Base-by-base conservation (phyloP, 768 basidiomycete species). In the Boletus reticuloceps region DNA sequence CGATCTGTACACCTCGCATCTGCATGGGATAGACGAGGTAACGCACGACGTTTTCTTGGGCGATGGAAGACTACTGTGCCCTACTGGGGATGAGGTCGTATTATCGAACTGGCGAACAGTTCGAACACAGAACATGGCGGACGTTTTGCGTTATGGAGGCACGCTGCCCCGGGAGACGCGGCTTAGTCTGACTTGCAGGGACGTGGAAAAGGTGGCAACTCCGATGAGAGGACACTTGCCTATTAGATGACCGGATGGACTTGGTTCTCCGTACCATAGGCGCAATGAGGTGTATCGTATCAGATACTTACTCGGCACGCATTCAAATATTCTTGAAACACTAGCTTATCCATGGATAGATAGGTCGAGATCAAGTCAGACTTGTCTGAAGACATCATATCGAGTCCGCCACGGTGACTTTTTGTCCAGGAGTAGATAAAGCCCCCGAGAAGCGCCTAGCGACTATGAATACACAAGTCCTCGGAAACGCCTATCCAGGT, bases 131-230 rank as follows among this genome's bases (percentile, higher is more conserved):
- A 66, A 67, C 34, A 68, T 72, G 34, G 66, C 71, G 49, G 69
- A 72, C 40, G 70, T 72, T 11, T 67, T 87, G 47, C 47, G 63
- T 39, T 66, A 72, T 16, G 85, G 85, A n/a, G 82, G 81, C 8
- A 66, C 69, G 29, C 69, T 94, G 53, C 65, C 68, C 58, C 79
- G 94, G 56, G 73, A 74, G 17, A 78, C 78, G 38, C 74, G 94
- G 66, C 84, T 89, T 50, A 96, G 92, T 72, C 69, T 96, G 65
- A 96, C 94, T 2, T 96, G 90, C 67, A 79, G 94, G 50, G 89
- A 89, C 64, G 88, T 94, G 4, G 80, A 78, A 52, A 88, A 82
- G 64, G 86, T 91, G 22, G 55, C 51, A 25, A 52, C 37, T 54
- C 43, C 53, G 20, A 32, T 56, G 44, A 27, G 32, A 31, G 48